Percentiles rank a stretch among this genome's conserved stretches.
phyloP scores from a whole-genome alignment of 768 basidiomycete species.

The Daedaleopsis nitida region DNA sequence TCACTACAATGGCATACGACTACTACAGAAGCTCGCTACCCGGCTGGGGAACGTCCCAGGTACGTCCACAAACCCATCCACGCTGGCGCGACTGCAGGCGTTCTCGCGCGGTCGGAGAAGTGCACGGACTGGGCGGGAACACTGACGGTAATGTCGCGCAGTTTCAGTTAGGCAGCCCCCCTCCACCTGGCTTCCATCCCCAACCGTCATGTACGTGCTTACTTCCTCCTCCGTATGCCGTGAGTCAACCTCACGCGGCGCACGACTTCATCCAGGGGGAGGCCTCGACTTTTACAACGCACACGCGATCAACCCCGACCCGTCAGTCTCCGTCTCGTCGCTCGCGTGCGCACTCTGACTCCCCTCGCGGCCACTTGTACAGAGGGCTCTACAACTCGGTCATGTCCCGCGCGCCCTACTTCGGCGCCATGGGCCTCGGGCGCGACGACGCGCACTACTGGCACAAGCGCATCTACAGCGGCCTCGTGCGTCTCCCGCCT shows the following conservation, averaged over 20 bases:
- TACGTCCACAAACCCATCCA: conserved; percentile 15
- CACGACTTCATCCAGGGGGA: conserved; percentile 45
- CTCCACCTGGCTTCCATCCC: conserved; percentile 39
- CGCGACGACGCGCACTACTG: conserved; percentile 62
- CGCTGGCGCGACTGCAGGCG: background rate
- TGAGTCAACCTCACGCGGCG: background rate
- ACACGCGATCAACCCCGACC: conserved; percentile 56
- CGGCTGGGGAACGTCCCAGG: conserved; percentile 51
- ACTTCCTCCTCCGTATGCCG: conserved; percentile 32
- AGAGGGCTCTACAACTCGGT: conserved; percentile 40
- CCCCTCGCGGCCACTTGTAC: background rate
- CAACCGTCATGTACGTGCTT: conserved; percentile 53
- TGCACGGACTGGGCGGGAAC: too few relatives aligned
- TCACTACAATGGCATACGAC: conserved; percentile 20
- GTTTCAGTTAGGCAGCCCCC: conserved; percentile 37
- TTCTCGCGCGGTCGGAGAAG: background rate
- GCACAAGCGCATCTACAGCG: conserved; percentile 69
- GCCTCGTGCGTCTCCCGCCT: conserved; percentile 40
- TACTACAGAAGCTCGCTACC: conserved; percentile 32
- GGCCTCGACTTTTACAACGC: conserved; percentile 66
- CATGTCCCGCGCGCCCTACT: conserved; percentile 31
- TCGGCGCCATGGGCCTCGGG: conserved; percentile 45
- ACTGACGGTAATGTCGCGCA: conserved; percentile 10
- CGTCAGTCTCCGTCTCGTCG: conserved; percentile 40
- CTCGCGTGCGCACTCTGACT: background rate